Conservation (phyloP, 495 filamentous ascomycete species). For the Tuber aestivum region DNA sequence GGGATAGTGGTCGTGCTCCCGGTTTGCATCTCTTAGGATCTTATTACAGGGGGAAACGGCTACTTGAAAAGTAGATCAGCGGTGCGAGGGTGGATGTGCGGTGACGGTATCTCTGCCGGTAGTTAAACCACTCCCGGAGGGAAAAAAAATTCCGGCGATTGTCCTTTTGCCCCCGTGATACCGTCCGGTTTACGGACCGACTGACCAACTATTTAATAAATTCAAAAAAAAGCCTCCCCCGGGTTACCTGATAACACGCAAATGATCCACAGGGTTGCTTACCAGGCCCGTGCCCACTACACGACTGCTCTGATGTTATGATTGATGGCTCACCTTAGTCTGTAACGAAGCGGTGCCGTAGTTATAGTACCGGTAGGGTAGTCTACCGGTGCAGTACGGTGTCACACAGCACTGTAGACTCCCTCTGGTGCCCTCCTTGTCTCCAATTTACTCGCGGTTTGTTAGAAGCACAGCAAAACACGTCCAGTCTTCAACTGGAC, state of each 20-base stretch:
- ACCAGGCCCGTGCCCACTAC: not conserved
- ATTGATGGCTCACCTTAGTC: not conserved
- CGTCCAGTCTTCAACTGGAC: not conserved
- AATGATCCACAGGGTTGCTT: not conserved
- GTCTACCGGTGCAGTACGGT: not conserved
- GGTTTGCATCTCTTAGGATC: not conserved
- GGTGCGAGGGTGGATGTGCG: not conserved
- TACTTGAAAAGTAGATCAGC: not conserved
- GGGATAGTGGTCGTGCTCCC: not conserved
- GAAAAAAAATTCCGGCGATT: not conserved
- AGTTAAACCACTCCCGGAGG: not conserved
- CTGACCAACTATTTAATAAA: not conserved
- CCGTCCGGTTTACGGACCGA: not conserved
- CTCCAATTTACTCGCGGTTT: not conserved
- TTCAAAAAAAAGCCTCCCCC: not conserved
- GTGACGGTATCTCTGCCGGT: not conserved
- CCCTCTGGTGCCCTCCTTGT: not conserved
- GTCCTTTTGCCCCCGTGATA: not conserved
- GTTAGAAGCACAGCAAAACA: not conserved
- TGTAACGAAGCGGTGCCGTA: not conserved
- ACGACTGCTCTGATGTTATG: not conserved
- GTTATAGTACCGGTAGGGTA: not conserved
- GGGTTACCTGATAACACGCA: not conserved
- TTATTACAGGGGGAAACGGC: not conserved
- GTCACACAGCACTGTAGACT: not conserved